Evolutionary conservation across 345 rosid genomes (phyloP).

Genomic region (Syzygium oleosum): DNA sequence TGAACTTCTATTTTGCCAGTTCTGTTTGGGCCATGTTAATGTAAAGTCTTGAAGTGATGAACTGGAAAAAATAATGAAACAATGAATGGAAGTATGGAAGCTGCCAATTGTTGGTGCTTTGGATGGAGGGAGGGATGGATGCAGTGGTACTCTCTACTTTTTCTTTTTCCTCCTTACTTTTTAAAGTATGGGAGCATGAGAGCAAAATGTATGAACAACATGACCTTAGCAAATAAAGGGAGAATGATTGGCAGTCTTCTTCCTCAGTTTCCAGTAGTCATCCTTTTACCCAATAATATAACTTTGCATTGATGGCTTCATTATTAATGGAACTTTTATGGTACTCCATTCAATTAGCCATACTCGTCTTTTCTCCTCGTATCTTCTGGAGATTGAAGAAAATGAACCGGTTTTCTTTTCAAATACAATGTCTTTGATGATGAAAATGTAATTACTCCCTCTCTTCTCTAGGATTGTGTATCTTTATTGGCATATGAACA

Average conservation of each 20-base stretch:
- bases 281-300: background rate
- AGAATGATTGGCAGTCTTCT: background rate
- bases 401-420: background rate
- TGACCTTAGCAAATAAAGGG: background rate
- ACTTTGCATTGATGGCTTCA: background rate
- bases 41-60: background rate
- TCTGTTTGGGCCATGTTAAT: background rate
- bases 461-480: slow-evolving; percentile 55
- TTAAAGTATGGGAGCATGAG: background rate
- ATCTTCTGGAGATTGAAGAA: background rate
- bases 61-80: background rate
- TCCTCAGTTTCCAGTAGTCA: background rate
- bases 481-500: slow-evolving; percentile 74
- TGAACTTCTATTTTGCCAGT: background rate
- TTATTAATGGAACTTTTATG: background rate
- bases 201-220: background rate
- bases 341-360: background rate
- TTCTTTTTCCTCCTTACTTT: background rate
- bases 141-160: background rate
- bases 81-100: background rate
- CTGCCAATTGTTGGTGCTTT: background rate
- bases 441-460: background rate
- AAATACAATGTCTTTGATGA: background rate
- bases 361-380: background rate
- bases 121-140: background rate